Evolutionary conservation across 2,329 filamentous ascomycete species (phyloP).

Genomic region (Penicillium sp.): DNA sequence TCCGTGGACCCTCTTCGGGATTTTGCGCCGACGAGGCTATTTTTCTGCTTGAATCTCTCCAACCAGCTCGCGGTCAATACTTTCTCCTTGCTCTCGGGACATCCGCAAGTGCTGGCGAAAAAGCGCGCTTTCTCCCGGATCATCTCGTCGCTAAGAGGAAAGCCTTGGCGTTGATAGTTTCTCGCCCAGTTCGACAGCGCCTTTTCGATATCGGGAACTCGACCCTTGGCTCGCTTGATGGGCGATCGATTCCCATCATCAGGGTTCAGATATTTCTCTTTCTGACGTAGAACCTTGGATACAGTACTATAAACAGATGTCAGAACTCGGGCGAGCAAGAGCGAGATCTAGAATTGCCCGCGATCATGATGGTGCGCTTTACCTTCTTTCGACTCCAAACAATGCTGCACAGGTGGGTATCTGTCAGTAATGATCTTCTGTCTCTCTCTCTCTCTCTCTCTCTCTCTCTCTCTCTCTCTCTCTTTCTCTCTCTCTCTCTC

Average conservation of each 20-base stretch:
- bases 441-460: too few species aligned
- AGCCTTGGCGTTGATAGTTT: constrained; percentile 71
- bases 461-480: too few species aligned
- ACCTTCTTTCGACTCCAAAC: constrained; percentile 98
- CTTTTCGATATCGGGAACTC: constrained; percentile 85
- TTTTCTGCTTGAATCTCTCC: constrained; percentile 92
- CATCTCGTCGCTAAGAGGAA: constrained; percentile 67
- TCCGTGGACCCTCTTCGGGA: constrained; percentile 48
- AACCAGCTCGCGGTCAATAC: constrained; percentile 73
- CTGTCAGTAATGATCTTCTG: too few species aligned
- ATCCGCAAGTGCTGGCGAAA: constrained; percentile 68
- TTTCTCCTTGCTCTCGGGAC: constrained; percentile 65
- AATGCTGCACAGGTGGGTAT: constrained; percentile 49
- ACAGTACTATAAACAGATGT: constrained; percentile 64
- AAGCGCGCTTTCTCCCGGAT: constrained; percentile 78
- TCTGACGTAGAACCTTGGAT: constrained; percentile 92
- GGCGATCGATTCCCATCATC: constrained; percentile 75
- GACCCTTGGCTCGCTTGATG: constrained; percentile 75
- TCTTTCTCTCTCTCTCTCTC: too few species aligned
- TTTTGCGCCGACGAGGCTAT: constrained; percentile 54
- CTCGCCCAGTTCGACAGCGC: constrained; percentile 81
- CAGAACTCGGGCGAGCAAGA: constrained; percentile 7
- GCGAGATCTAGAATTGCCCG: constrained; percentile 11
- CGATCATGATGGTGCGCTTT: constrained; percentile 22
- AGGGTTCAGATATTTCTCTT: constrained; percentile 84